Evolutionary conservation across 768 basidiomycete species (phyloP), one percentile per base, ranked within the genome.

Genomic region (Lactarius vividus): DNA sequence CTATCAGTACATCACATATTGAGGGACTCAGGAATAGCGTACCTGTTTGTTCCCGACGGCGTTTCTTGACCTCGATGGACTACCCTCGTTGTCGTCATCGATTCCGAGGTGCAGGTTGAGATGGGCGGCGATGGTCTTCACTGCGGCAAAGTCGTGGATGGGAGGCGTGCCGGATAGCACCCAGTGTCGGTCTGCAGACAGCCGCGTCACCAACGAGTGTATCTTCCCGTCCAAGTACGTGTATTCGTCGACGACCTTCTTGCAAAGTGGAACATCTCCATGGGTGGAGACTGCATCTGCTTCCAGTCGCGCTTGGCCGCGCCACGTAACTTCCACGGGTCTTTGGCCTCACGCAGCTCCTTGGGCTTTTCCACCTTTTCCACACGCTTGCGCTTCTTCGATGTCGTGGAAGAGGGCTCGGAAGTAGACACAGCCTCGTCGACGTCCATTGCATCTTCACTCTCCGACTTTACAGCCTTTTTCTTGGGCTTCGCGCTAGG

Each of bases 111-210:
- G 94, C n/a, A 97, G 77, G 72, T 88, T 85, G 63, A 98, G 79
- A 76, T 96, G 92, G 1, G 89, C 88, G 3, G 92, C 89, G 62
- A 96, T 96, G 3, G 91, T 94, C 78, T 96, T 94, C 69, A 98
- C 77, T 2, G 94, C 88, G 1, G 85, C 88, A 74, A 98, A 97
- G 74, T 96, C 92, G 64, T 91, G 88, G 61, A 94, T 88, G 0
- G 95, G 95, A 9, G 96, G 96, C 28, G 96, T 98, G 15, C 96
- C 96, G 2, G 96, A 98, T n/a, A 98, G 82, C 7, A 98, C 92
- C 96, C 96, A 98, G 62, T 88, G 89, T 53, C 92, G 83, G 58
- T 89, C 87, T 0, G 92, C 88, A 13, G 86, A 85, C 26, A 96
- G 77, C 57, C 83, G 84, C 3, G 91, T 92, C 42, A 96, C 83